Evolutionary conservation across 1,284 basidiomycete species (phyloP).

Genomic region (Moesziomyces sp.): DNA sequence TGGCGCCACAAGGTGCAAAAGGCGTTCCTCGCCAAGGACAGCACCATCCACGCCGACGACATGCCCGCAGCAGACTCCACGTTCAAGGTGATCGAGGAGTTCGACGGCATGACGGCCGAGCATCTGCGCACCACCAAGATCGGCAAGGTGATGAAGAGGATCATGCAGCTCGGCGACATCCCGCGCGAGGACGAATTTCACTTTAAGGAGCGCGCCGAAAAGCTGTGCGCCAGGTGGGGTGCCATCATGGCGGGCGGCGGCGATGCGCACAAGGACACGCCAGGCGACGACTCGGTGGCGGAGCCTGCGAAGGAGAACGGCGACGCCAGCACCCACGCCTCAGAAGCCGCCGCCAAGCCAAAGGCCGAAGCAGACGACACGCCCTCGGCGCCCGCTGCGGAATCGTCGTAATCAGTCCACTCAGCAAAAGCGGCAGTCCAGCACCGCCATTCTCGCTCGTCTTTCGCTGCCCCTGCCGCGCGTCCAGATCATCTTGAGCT

Average conservation of each 20-base stretch:
- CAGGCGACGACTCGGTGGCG: conserved; percentile 9
- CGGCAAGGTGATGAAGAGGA: conserved; percentile 97
- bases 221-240: conserved; percentile 69
- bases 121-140: conserved; percentile 91
- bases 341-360: conserved; percentile 15
- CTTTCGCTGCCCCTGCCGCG: not conserved
- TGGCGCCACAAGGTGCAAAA: conserved; percentile 93
- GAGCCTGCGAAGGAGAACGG: conserved; percentile 29
- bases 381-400: conserved; percentile 4
- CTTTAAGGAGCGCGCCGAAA: conserved; percentile 78
- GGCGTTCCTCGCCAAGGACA: conserved; percentile 77
- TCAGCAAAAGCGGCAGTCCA: not conserved
- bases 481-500: too few relatives aligned
- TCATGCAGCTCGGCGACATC: conserved; percentile 77
- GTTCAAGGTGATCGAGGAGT: conserved; percentile 84
- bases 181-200: conserved; percentile 86
- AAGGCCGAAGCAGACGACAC: conserved; percentile 16
- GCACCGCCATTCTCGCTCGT: too few relatives aligned
- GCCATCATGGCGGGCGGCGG: conserved; percentile 34
- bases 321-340: conserved; percentile 7
- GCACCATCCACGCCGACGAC: conserved; percentile 61
- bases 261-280: conserved; percentile 12
- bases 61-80: conserved; percentile 75
- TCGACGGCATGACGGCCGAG: conserved; percentile 82
- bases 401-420: not conserved